phyloP scores from a whole-genome alignment of 495 filamentous ascomycete genomes.

The Chaetomium fimeti region DNA sequence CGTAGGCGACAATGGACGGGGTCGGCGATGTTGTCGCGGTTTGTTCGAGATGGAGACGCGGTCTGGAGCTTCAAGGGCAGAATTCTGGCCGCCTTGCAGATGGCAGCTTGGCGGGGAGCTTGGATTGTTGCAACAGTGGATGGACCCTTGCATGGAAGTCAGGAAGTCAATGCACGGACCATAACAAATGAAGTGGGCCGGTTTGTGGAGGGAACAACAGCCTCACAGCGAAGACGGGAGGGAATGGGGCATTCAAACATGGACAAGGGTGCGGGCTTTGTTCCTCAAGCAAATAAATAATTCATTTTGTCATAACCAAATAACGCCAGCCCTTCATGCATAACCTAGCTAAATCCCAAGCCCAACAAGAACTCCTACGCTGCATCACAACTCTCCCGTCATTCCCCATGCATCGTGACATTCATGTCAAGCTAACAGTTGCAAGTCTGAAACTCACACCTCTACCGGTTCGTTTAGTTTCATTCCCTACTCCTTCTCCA shows the following conservation, averaged over 20 bases:
- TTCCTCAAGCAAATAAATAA: background rate
- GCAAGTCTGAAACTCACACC: background rate
- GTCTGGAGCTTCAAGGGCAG: conserved; percentile 30
- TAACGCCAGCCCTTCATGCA: conserved; percentile 19
- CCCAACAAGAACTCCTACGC: conserved; percentile 9
- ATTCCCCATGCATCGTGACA: conserved; percentile 14
- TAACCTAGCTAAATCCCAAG: conserved; percentile 17
- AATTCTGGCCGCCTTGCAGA: conserved; percentile 31
- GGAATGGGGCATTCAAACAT: background rate
- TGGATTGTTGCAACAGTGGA: background rate
- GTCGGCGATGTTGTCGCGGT: conserved; percentile 26
- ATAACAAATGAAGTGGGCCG: background rate
- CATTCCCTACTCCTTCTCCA: conserved; percentile 64
- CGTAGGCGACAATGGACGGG: conserved; percentile 26
- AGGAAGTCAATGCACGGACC: background rate
- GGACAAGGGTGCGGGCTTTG: background rate
- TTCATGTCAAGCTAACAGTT: conserved; percentile 14
- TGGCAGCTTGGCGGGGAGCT: conserved; percentile 27
- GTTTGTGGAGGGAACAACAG: background rate
- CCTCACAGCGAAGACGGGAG: no score
- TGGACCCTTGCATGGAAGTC: background rate
- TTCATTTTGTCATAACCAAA: background rate
- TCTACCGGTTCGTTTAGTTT: background rate
- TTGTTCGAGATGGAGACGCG: conserved; percentile 28
- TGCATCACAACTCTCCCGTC: background rate